Base-by-base conservation (phyloP, 441 rosid species). In the Gossypium schwendimanii region DNA sequence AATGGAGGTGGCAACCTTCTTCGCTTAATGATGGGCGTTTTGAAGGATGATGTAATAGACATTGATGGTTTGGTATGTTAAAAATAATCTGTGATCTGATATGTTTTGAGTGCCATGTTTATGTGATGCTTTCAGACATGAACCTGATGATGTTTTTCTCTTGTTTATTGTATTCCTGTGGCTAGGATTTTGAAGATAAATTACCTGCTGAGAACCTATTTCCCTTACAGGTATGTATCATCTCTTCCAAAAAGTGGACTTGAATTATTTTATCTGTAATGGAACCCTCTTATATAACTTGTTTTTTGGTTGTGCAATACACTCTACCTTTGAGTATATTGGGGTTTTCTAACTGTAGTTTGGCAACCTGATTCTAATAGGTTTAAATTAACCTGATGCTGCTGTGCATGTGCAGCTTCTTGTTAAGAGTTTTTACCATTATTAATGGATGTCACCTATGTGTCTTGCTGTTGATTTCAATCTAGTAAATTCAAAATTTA, bases 1-100 rank as follows among this genome's bases (percentile, higher is more conserved):
- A 89, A 87, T 77, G 95, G 96, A 70, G 97, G 97, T 26, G 93
- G 94, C 75, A 88, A 91, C 83, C 81, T 95, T 71, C 78, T 95
- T 44, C 97, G 91, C 71, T 58, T 93, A 68, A 89, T 95, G 96
- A 89, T 95, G 85, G 96, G 87, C 78, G 97, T 91, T 81, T 72
- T 95, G 80, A 91, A 95, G 87, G 99, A 93, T 77, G 97, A 91
- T 73, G 93, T 82, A 66, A 89, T 93, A 86, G 96, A 93, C 85
- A 88, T 91, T 79, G 97, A 91, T 78, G 95, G 96, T 81, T 85
- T 95, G 95, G 99, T 95, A 91, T 81, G 91, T 74, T 77, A 64
- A 33, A 76, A 67, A 49, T 54, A 75, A 31, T 20, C 41, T n/a
- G 8, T 53, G 52, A 18, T 62, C 17, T 62, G 11, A 52, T 60